phyloP scores from a whole-genome alignment of 345 rosid species.

The Kernera saxatilis region DNA sequence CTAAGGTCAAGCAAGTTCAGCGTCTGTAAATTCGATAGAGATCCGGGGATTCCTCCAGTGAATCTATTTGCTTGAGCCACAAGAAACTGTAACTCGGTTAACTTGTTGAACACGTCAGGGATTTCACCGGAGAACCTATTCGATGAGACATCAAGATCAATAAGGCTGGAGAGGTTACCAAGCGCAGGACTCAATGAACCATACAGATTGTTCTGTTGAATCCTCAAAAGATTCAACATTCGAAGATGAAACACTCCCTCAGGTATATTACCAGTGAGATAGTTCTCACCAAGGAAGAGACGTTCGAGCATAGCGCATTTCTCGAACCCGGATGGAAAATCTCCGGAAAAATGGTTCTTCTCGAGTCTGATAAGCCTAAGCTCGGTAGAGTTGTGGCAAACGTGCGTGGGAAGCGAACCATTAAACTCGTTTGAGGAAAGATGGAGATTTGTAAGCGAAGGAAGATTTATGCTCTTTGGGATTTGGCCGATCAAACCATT shows the following conservation, averaged over 20 bases:
- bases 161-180: conserved; percentile 30
- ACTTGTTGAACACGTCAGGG: too few relatives aligned
- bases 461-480: conserved; percentile 35
- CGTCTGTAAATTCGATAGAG: too few relatives aligned
- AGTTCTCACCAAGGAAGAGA: conserved; percentile 44
- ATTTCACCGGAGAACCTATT: too few relatives aligned
- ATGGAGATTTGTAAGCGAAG: conserved; percentile 30
- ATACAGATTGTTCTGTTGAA: conserved; percentile 42
- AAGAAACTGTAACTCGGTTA: too few relatives aligned
- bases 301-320: conserved; percentile 36
- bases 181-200: conserved; percentile 41
- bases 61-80: too few relatives aligned
- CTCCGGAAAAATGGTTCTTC: conserved; percentile 38
- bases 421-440: conserved; percentile 39
- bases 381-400: conserved; percentile 42
- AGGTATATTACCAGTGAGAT: conserved; percentile 40
- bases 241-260: conserved; percentile 44
- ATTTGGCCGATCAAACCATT: conserved; percentile 41
- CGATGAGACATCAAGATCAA: too few relatives aligned
- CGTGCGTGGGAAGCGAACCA: conserved; percentile 39
- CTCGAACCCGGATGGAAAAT: conserved; percentile 34
- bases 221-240: conserved; percentile 30
- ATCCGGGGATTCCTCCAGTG: neutral
- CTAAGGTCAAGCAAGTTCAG: too few relatives aligned
- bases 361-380: conserved; percentile 36